Percentiles rank a stretch among this genome's conserved stretches.
Evolutionary conservation across 805 yeast genomes (phyloP).

Genomic region (Myxozyma geophila): DNA sequence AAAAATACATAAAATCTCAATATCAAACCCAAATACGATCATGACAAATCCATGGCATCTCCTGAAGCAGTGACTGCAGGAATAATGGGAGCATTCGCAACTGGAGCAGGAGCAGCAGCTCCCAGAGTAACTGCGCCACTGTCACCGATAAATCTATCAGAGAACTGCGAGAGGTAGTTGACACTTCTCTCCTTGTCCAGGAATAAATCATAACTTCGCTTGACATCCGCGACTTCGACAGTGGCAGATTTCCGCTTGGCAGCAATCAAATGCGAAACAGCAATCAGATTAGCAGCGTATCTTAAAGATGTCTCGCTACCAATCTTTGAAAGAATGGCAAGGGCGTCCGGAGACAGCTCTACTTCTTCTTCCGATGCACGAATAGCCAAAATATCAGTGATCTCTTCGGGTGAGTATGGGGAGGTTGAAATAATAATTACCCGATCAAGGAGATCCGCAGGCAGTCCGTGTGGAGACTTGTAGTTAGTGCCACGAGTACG

Average conservation of each 20-base stretch:
- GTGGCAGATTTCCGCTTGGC: constrained; percentile 71
- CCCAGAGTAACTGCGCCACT: constrained; percentile 52
- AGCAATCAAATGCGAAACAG: constrained; percentile 88
- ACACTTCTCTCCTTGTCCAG: constrained; percentile 90
- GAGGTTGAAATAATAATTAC: constrained; percentile 88
- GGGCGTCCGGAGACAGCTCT: constrained; percentile 77
- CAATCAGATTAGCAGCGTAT: constrained; percentile 86
- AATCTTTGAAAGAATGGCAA: constrained; percentile 84
- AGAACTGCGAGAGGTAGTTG: constrained; percentile 72
- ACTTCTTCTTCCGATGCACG: constrained; percentile 95
- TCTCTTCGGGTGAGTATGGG: constrained; percentile 78
- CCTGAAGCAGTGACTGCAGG: constrained; percentile 12
- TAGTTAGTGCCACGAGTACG: constrained; percentile 91
- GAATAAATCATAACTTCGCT: constrained; percentile 76
- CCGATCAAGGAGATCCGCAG: constrained; percentile 91
- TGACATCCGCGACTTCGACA: constrained; percentile 81
- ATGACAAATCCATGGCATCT: constrained; percentile 27
- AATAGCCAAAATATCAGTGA: constrained; percentile 80
- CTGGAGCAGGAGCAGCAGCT: constrained; percentile 10
- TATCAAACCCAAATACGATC: neutral
- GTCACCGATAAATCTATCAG: constrained; percentile 75
- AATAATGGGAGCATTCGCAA: constrained; percentile 17
- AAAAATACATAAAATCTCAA: constrained; percentile 4
- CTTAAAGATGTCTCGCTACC: constrained; percentile 90
- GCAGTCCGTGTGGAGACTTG: constrained; percentile 97